A percentile compares a stretch with the other conserved stretches of the same genome.
Conservation (phyloP, 352 stramenopile species). For the Aphanomyces cochlioides region DNA sequence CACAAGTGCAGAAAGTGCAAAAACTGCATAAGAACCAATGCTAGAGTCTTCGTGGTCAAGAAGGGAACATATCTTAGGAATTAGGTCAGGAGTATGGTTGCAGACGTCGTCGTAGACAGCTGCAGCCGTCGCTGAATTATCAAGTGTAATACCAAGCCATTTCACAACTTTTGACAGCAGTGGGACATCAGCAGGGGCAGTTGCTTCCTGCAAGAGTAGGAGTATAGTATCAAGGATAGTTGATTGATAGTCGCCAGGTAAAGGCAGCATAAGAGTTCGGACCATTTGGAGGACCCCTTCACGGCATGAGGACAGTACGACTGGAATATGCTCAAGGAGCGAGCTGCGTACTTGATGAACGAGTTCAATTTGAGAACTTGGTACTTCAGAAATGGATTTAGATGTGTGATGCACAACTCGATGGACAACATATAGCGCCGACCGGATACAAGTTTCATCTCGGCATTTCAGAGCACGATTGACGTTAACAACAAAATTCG, state of each 20-base stretch:
- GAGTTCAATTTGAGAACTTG: no score
- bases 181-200: background rate
- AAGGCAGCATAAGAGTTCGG: slow-evolving; percentile 7
- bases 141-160: slow-evolving; percentile 73
- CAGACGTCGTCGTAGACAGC: background rate
- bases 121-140: slow-evolving; percentile 31
- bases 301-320: background rate
- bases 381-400: background rate
- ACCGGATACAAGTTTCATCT: background rate
- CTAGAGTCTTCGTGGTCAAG: slow-evolving; percentile 5
- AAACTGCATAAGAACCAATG: slow-evolving; percentile 53
- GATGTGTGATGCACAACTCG: slow-evolving; percentile 6
- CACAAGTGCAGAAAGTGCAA: slow-evolving; percentile 64
- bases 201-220: background rate
- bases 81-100: background rate
- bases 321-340: background rate
- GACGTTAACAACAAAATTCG: background rate
- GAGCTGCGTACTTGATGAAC: background rate
- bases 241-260: background rate
- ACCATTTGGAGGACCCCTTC: slow-evolving; percentile 15
- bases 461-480: background rate
- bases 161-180: slow-evolving; percentile 61
- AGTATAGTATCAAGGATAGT: background rate
- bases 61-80: background rate
- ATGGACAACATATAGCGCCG: slow-evolving; percentile 15